A percentile compares a stretch with the other conserved stretches of the same genome.
These are phyloP conservation scores for Metrosideros polymorpha DNA, from an alignment of 441 rosid genomes.

Conservation along the genomic window DNA sequence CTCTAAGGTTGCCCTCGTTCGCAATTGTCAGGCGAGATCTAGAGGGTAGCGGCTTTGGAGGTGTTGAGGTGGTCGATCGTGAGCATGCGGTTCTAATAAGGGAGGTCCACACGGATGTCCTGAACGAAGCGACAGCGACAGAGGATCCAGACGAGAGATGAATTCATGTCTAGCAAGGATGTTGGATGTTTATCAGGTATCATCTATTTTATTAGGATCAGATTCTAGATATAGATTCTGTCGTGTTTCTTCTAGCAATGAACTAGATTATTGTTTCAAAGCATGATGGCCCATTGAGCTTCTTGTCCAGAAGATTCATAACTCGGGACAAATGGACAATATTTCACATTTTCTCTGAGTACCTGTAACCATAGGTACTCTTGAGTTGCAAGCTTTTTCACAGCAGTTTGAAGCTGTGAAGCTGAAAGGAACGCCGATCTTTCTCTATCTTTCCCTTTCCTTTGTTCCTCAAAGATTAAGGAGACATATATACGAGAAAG, in stretches of 20 bases:
- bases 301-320: neutral
- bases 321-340: no score
- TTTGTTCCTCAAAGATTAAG: neutral
- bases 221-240: neutral
- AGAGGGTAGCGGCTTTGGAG: no score
- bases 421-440: neutral
- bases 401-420: neutral
- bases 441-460: neutral
- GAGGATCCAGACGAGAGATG: neutral
- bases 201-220: neutral
- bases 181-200: neutral
- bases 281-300: neutral
- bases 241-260: neutral
- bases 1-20: no score
- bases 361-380: neutral
- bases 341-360: neutral
- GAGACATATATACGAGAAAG: neutral
- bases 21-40: no score
- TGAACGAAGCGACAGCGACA: neutral
- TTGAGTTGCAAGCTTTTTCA: neutral
- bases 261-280: neutral
- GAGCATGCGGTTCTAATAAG: no score
- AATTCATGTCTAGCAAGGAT: neutral
- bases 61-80: no score
- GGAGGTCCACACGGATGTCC: no score